Percentiles rank a stretch among this genome's conserved stretches.
Evolutionary conservation across 2,329 filamentous ascomycete genomes (phyloP).

Genomic region (Diaporthe vaccinii): DNA sequence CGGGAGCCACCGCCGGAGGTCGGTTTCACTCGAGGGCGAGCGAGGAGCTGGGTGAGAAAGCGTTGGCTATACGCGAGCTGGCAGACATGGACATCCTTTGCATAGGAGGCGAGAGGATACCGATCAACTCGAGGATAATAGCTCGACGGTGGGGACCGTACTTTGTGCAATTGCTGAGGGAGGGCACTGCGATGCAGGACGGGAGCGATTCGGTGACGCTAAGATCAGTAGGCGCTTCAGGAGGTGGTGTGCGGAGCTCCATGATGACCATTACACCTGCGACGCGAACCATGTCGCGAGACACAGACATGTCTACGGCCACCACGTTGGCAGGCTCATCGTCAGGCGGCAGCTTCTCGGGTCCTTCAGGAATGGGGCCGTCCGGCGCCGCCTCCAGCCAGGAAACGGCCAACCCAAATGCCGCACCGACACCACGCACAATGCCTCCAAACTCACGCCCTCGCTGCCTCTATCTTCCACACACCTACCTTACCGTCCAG

Average conservation of each 20-base stretch:
- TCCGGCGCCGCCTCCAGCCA: conserved; percentile 52
- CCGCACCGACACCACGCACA: conserved; percentile 68
- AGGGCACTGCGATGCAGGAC: conserved; percentile 80
- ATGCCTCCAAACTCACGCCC: conserved; percentile 77
- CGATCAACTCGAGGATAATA: conserved; percentile 91
- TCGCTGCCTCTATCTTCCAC: conserved; percentile 90
- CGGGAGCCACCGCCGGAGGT: conserved; percentile 79
- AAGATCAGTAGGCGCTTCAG: conserved; percentile 68
- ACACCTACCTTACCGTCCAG: conserved; percentile 90
- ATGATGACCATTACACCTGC: conserved; percentile 82
- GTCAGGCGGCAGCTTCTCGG: conserved; percentile 54
- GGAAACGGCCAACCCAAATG: conserved; percentile 61
- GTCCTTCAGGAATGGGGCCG: conserved; percentile 52
- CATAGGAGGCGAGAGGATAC: conserved; percentile 89
- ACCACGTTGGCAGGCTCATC: conserved; percentile 50
- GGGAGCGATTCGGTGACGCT: conserved; percentile 83
- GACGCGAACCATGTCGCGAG: conserved; percentile 55
- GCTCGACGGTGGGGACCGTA: conserved; percentile 94
- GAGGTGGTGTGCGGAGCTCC: conserved; percentile 78
- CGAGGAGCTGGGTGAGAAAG: conserved; percentile 86
- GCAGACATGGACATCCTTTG: conserved; percentile 98
- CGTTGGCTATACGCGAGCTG: conserved; percentile 84
- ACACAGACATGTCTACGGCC: conserved; percentile 55
- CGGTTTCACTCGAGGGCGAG: conserved; percentile 82
- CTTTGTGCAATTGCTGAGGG: conserved; percentile 90